Evolutionary conservation across 768 basidiomycete species (phyloP), one percentile per base, ranked within the genome.

Genomic region (Hygrophoropsis aurantiaca): DNA sequence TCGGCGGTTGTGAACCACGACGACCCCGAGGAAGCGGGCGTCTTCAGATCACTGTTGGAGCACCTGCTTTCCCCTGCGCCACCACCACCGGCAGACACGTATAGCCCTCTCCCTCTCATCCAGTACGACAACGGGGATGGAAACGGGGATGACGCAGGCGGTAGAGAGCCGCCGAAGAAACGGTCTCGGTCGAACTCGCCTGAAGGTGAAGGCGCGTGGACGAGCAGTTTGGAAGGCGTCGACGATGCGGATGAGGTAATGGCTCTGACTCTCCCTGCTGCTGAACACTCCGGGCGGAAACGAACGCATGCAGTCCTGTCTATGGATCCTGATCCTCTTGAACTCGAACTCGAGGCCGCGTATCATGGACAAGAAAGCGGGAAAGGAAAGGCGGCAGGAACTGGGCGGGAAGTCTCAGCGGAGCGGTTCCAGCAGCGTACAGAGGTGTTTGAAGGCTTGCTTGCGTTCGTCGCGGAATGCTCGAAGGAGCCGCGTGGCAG

Each of bases 1-100:
- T 81, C 81, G 0, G 73, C 74, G 2, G 82, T 87, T 3, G 89
- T 90, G 15, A 79, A 90, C 59, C 87, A 89, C 53, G 70, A 66
- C 46, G 76, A 85, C 53, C 56, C 74, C 0, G 74, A 79, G 46
- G 87, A 90, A 58, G 74, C 82, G 0, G 73, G 74, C 33, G 58
- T 67, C 6, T 90, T 90, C 59, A 78, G 86, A 19, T 74, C 79
- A 0, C 71, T 91, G 6, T 76, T 90, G 37, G 75, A 80, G 3
- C 76, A 88, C 53, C 71, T 90, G 4, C 68, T 90, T 10, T 66
- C 72, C 1, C 75, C 77, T 5, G 42, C 47, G 1, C 27, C 27
- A 7, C 40, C 69, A 8, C 44, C 66, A 7, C 40, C 19, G 41
- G 46, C 39, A 30, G 19, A 43, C 10, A 21, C 26, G 0, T 51